A percentile compares a stretch with the other conserved stretches of the same genome.
These are phyloP conservation scores for Cyphellophora europaea DNA, from an alignment of 2,329 filamentous ascomycete genomes.

Conservation along the genomic window DNA sequence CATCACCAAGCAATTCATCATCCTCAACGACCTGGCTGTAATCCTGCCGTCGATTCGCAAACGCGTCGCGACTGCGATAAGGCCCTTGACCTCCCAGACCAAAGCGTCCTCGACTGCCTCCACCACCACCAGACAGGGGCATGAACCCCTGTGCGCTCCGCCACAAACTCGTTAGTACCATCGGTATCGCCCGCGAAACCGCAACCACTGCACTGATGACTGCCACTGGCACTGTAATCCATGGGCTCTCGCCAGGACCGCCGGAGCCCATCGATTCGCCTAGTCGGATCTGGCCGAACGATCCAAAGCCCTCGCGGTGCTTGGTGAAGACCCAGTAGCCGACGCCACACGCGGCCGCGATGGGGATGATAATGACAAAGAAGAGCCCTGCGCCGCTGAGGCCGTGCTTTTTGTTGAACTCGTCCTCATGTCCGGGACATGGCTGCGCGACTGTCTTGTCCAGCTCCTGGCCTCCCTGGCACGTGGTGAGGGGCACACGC, in stretches of 20 bases:
- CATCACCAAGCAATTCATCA: slow-evolving; percentile 86
- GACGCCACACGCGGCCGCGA: slow-evolving; percentile 58
- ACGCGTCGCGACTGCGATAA: slow-evolving; percentile 83
- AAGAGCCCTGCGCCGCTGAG: slow-evolving; percentile 68
- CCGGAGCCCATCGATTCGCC: slow-evolving; percentile 49
- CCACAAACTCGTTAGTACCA: slow-evolving; percentile 66
- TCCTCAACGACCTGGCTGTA: slow-evolving; percentile 75
- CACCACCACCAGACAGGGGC: slow-evolving; percentile 39
- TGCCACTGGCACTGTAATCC: slow-evolving; percentile 72
- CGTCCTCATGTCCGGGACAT: slow-evolving; percentile 72
- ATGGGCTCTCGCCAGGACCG: slow-evolving; percentile 56
- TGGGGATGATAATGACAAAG: slow-evolving; percentile 71
- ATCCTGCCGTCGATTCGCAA: slow-evolving; percentile 78
- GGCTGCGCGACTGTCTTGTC: slow-evolving; percentile 57
- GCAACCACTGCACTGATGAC: slow-evolving; percentile 76
- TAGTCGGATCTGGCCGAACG: slow-evolving; percentile 85
- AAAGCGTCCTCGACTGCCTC: slow-evolving; percentile 29
- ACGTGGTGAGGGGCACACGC: slow-evolving; percentile 81
- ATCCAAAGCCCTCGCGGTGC: slow-evolving; percentile 60
- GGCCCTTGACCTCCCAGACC: slow-evolving; percentile 45
- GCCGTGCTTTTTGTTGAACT: slow-evolving; percentile 66
- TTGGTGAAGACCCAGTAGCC: slow-evolving; percentile 60
- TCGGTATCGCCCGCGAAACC: slow-evolving; percentile 60
- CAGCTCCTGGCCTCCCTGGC: slow-evolving; percentile 62
- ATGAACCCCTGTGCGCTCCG: slow-evolving; percentile 48